Percentiles rank a stretch among this genome's conserved stretches.
Evolutionary conservation across 2,329 filamentous ascomycete species (phyloP).

Genomic region (Phyllosticta capitalensis): DNA sequence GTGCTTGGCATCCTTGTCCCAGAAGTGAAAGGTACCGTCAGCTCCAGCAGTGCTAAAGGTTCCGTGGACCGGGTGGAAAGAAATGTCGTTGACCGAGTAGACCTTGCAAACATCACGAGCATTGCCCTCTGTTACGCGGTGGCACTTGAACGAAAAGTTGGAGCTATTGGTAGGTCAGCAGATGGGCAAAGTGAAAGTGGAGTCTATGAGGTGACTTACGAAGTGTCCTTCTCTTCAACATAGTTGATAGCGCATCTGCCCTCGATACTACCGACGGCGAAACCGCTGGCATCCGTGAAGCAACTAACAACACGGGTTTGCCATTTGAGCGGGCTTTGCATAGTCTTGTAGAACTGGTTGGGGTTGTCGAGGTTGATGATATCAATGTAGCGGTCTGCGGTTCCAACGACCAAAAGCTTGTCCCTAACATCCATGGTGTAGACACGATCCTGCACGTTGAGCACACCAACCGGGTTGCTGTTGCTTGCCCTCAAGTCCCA

Average conservation of each 20-base stretch:
- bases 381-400: slow-evolving; percentile 92
- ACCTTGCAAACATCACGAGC: slow-evolving; percentile 68
- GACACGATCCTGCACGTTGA: slow-evolving; percentile 65
- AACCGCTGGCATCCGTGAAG: slow-evolving; percentile 84
- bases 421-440: slow-evolving; percentile 90
- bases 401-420: slow-evolving; percentile 81
- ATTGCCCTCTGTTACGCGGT: slow-evolving; percentile 65
- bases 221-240: slow-evolving; percentile 87
- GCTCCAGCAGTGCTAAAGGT: slow-evolving; percentile 97
- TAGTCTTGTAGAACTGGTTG: slow-evolving; percentile 85
- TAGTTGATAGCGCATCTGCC: slow-evolving; percentile 97
- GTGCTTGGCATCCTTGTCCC: slow-evolving; percentile 58
- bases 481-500: slow-evolving; percentile 60
- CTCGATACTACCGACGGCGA: slow-evolving; percentile 93
- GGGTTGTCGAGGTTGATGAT: slow-evolving; percentile 86
- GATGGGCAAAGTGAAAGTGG: not conserved
- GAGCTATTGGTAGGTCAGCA: slow-evolving; percentile 33
- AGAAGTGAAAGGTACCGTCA: slow-evolving; percentile 95
- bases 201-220: slow-evolving; percentile 26
- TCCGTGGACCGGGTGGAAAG: slow-evolving; percentile 91
- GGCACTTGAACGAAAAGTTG: slow-evolving; percentile 99
- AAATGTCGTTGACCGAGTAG: slow-evolving; percentile 93
- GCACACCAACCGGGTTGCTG: slow-evolving; percentile 52
- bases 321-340: slow-evolving; percentile 95
- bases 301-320: slow-evolving; percentile 93